phyloP scores from a whole-genome alignment of 176 grass and related monocot species.

The Avena atlantica region DNA sequence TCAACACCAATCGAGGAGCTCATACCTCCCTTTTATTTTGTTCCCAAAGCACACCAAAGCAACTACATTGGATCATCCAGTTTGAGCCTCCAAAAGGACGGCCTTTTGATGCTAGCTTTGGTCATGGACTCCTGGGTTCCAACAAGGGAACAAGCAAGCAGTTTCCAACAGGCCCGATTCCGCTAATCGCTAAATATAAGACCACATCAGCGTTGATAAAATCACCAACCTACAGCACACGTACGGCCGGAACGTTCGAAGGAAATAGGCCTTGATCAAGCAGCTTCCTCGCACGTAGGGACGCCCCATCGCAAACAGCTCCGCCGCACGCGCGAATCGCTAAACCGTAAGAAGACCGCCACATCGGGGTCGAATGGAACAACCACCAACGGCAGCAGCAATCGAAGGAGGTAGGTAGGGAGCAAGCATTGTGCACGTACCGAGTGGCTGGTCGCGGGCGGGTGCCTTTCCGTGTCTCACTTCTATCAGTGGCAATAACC shows the following conservation, averaged over 20 bases:
- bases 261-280: not conserved
- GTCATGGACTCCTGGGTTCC: not conserved
- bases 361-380: not conserved
- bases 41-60: not conserved
- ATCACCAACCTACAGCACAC: not conserved
- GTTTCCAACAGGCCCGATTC: not conserved
- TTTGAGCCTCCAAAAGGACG: not conserved
- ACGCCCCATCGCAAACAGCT: not conserved
- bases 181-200: not conserved
- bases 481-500: too few relatives aligned
- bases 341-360: not conserved
- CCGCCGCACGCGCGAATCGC: not conserved
- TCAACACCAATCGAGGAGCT: too few relatives aligned
- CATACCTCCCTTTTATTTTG: too few relatives aligned
- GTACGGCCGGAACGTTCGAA: not conserved
- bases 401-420: not conserved
- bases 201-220: not conserved
- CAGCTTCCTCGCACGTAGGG: not conserved
- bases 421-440: slow-evolving; percentile 44
- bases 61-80: not conserved
- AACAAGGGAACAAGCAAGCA: not conserved
- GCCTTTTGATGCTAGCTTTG: not conserved
- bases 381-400: not conserved
- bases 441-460: slow-evolving; percentile 35
- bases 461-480: too few relatives aligned